phyloP scores from a whole-genome alignment of 2,329 filamentous ascomycete species.

The Stachybotrys chlorohalonatus region DNA sequence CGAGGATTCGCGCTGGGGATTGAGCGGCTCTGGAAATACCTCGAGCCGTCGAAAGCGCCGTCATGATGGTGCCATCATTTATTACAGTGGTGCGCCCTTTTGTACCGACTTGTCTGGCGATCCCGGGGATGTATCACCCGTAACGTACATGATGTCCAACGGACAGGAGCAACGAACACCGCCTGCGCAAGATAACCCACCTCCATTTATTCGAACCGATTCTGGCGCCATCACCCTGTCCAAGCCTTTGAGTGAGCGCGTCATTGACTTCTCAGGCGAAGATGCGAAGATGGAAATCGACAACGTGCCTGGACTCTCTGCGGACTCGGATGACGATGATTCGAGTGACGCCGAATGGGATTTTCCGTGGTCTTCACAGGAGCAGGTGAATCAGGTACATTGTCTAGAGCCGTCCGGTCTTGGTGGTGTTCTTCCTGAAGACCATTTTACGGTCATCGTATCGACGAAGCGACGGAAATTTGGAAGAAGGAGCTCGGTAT shows the following conservation, averaged over 20 bases:
- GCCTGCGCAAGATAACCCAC: conserved; percentile 9
- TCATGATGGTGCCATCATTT: conserved; percentile 69
- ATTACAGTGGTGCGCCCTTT: conserved; percentile 72
- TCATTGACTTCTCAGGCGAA: not conserved
- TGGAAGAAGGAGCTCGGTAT: not conserved
- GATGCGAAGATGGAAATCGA: conserved; percentile 19
- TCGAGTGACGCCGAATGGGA: conserved; percentile 32
- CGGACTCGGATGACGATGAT: conserved; percentile 25
- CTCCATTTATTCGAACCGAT: conserved; percentile 25
- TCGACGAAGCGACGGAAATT: conserved; percentile 33
- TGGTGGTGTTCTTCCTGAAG: conserved; percentile 51
- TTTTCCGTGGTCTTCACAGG: conserved; percentile 34
- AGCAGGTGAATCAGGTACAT: conserved; percentile 26
- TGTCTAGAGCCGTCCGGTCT: conserved; percentile 49
- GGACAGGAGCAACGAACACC: conserved; percentile 23
- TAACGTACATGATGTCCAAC: conserved; percentile 39
- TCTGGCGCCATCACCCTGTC: conserved; percentile 43
- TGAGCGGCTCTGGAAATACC: conserved; percentile 34
- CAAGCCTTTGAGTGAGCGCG: conserved; percentile 37
- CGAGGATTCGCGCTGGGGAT: conserved; percentile 35
- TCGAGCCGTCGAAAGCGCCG: conserved; percentile 43
- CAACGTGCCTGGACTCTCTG: conserved; percentile 18
- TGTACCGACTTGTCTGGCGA: conserved; percentile 73
- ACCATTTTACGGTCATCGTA: conserved; percentile 52
- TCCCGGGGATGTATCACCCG: conserved; percentile 35